These are phyloP conservation scores for Sporisorium scitamineum DNA, from an alignment of 1,284 basidiomycete species.

Conservation along the genomic window DNA sequence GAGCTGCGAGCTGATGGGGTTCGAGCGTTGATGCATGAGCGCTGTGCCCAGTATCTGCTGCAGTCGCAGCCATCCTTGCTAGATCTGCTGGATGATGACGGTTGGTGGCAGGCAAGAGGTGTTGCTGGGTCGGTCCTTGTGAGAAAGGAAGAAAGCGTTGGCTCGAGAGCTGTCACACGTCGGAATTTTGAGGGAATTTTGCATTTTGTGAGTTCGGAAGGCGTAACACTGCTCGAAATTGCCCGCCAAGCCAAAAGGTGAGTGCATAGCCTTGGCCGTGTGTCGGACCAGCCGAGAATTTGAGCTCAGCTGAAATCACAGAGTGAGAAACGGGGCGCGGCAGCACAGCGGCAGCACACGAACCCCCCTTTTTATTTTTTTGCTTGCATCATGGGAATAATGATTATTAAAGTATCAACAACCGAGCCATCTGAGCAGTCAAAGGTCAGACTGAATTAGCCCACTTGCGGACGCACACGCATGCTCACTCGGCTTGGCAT, in stretches of 20 bases:
- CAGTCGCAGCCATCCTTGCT: slow-evolving; percentile 8
- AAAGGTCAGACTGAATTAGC: not conserved
- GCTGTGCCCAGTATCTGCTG: not conserved
- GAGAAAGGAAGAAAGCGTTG: not conserved
- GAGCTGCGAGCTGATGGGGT: slow-evolving; percentile 33
- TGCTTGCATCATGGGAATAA: not conserved
- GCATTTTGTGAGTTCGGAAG: no score
- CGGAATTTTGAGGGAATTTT: no score
- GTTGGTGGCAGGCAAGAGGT: not conserved
- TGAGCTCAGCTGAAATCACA: not conserved
- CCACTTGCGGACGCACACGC: not conserved
- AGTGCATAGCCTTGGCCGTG: not conserved
- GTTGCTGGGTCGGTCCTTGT: not conserved
- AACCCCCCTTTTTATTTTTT: not conserved
- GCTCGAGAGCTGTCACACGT: no score
- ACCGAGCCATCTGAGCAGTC: not conserved
- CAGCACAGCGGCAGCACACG: not conserved
- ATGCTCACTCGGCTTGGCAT: not conserved
- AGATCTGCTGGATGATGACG: not conserved
- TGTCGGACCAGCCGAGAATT: not conserved
- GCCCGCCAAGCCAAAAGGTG: not conserved
- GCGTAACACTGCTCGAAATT: not conserved
- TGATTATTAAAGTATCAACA: no score
- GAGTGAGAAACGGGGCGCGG: not conserved
- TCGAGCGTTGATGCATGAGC: slow-evolving; percentile 16